These are phyloP conservation scores for Mortierella sp. DNA, from an alignment of 371 early-diverging fungal genomes.

Conservation along the genomic window DNA sequence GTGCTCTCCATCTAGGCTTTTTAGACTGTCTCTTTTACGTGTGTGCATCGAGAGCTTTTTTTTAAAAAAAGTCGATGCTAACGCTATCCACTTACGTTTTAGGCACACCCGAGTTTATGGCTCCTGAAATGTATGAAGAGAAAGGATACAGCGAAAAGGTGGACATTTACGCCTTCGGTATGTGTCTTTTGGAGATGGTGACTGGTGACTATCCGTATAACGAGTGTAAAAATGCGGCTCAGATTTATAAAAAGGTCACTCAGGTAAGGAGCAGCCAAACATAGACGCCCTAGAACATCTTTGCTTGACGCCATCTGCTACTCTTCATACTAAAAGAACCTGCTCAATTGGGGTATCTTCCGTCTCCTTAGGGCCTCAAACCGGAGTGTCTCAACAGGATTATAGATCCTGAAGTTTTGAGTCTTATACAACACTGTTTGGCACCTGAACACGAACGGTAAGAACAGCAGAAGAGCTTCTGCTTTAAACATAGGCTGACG, in stretches of 20 bases:
- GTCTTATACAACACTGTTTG: conserved; percentile 84
- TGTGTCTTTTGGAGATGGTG: conserved; percentile 91
- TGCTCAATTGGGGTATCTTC: neutral
- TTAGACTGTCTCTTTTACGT: neutral
- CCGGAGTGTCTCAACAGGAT: conserved; percentile 82
- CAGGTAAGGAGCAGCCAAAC: no score
- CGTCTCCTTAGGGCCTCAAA: conserved; percentile 77
- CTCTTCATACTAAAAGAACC: neutral
- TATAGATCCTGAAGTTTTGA: conserved; percentile 76
- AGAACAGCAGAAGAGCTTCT: no score
- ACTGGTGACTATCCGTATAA: conserved; percentile 92
- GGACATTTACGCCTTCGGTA: conserved; percentile 96
- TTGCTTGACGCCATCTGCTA: no score
- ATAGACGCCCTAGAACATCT: no score
- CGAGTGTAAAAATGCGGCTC: conserved; percentile 90
- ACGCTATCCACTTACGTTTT: no score
- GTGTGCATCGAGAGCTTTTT: no score
- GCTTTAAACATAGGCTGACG: no score
- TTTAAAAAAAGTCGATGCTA: no score
- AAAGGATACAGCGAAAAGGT: conserved; percentile 90
- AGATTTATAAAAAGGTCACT: conserved; percentile 86
- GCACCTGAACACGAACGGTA: conserved; percentile 77
- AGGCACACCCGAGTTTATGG: conserved; percentile 94
- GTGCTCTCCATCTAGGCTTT: no score
- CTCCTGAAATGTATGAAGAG: conserved; percentile 94